Base-by-base conservation (phyloP, 2,329 filamentous ascomycete species). In the Nemania sp. region DNA sequence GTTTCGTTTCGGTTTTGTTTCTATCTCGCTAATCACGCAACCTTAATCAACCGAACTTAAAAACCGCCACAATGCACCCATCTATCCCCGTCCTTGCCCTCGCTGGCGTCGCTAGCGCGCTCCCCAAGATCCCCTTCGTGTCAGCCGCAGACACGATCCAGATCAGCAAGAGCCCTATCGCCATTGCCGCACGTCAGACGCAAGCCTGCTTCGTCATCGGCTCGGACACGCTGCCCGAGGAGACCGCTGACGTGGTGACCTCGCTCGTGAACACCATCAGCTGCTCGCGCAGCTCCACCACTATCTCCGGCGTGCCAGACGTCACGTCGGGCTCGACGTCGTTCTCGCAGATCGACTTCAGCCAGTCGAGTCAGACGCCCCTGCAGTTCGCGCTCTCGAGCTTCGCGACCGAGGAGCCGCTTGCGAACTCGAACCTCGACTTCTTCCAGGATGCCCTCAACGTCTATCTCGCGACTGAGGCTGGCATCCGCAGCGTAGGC, bases 391-490 rank as follows among this genome's bases (percentile, higher is more conserved):
- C 87, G 2, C 83, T 89, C 2, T 73, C 78, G 51, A 77, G 79
- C 53, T 90, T 89, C 76, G 83, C 84, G 13, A 88, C 87, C 18
- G 80, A 82, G 0, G 75, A 79, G 2, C 82, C 84, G 0, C 80
- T 89, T 13, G 83, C 85, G 6, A 70, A 74, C 69, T 83, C 82
- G 49, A 80, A 89, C 73, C 81, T 90, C 15, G 75, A 79, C 5
- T 77, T 78, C 22, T 88, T 89, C 79, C 81, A 88, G 75, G 79
- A 87, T 73, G 75, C 82, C 69, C 81, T 89, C 51, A 83, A 88
- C 74, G 83, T 84, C 10, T 89, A 90, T 73, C 78, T 86, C 3
- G 87, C 88, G 0, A 89, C 88, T 4, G 88, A 89, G 77, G 87
- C 85, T 1, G 88, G 86, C 1, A 80, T 90, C 56, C 81, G 87